A percentile compares a stretch with the other conserved stretches of the same genome.
These are phyloP conservation scores for Linum trigynum DNA, from an alignment of 345 rosid species.

Conservation along the genomic window DNA sequence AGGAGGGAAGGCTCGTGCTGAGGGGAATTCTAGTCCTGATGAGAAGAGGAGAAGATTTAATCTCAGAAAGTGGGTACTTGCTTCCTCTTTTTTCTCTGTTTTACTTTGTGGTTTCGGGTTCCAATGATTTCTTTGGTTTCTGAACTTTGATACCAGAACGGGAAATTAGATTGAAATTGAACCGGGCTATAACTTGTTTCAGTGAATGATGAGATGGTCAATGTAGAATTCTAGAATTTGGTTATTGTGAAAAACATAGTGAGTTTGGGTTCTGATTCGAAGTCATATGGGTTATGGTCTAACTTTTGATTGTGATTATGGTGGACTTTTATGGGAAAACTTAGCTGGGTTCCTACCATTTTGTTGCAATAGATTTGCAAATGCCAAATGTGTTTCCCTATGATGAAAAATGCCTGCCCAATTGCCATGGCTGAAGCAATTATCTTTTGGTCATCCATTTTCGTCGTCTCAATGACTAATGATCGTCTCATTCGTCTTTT, in stretches of 20 bases:
- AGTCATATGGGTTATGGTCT: neutral
- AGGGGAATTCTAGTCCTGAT: conserved; percentile 34
- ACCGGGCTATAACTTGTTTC: conserved; percentile 1
- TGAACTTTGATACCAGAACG: neutral
- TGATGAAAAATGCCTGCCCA: too few species aligned
- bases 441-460: neutral
- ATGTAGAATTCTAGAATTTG: neutral
- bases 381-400: too few species aligned
- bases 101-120: neutral
- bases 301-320: neutral
- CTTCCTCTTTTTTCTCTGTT: neutral
- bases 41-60: conserved; percentile 62
- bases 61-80: conserved; percentile 39
- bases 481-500: neutral
- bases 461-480: too few species aligned
- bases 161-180: conserved; percentile 7
- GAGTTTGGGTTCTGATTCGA: neutral
- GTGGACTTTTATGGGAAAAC: too few species aligned
- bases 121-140: neutral
- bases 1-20: conserved; percentile 43
- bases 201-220: neutral
- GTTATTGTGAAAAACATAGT: neutral
- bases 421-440: too few species aligned
- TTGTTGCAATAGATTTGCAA: too few species aligned
- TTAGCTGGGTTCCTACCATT: too few species aligned